Evolutionary conservation across 140 eudicot species (phyloP).

Genomic region (Stevia rebaudiana): DNA sequence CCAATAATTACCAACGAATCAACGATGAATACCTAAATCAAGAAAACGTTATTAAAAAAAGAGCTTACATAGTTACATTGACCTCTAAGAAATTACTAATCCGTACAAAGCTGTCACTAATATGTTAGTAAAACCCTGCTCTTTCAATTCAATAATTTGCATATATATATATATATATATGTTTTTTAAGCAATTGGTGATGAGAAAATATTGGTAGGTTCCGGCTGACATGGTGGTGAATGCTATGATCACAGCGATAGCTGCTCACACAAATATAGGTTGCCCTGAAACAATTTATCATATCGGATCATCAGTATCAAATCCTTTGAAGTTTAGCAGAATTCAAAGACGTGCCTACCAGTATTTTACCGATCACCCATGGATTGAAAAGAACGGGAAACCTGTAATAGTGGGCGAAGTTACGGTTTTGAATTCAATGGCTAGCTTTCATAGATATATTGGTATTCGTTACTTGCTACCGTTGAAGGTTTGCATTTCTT

Average conservation of each 20-base stretch:
- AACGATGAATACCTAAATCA: too few species aligned
- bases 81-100: too few species aligned
- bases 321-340: slow-evolving; percentile 31
- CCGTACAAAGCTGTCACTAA: too few species aligned
- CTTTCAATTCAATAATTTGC: too few species aligned
- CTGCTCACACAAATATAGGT: slow-evolving; percentile 46
- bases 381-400: slow-evolving; percentile 52
- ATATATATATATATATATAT: too few species aligned
- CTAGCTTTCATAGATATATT: slow-evolving; percentile 54
- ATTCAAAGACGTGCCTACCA: slow-evolving; percentile 30
- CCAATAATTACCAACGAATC: too few species aligned
- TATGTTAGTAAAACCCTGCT: too few species aligned
- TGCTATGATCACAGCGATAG: slow-evolving; percentile 63
- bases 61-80: too few species aligned
- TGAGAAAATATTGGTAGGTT: slow-evolving; percentile 31
- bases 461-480: slow-evolving; percentile 58
- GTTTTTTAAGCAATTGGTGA: background rate
- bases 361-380: slow-evolving; percentile 57
- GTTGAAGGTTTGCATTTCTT: slow-evolving; percentile 34
- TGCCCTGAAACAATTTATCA: slow-evolving; percentile 52
- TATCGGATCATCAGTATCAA: slow-evolving; percentile 62
- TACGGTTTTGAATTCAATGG: slow-evolving; percentile 45
- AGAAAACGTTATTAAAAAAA: too few species aligned
- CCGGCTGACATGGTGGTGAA: slow-evolving; percentile 99
- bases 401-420: slow-evolving; percentile 55